Base-by-base conservation (phyloP, 2,329 filamentous ascomycete genomes). In the Huntiella bhutanensis region DNA sequence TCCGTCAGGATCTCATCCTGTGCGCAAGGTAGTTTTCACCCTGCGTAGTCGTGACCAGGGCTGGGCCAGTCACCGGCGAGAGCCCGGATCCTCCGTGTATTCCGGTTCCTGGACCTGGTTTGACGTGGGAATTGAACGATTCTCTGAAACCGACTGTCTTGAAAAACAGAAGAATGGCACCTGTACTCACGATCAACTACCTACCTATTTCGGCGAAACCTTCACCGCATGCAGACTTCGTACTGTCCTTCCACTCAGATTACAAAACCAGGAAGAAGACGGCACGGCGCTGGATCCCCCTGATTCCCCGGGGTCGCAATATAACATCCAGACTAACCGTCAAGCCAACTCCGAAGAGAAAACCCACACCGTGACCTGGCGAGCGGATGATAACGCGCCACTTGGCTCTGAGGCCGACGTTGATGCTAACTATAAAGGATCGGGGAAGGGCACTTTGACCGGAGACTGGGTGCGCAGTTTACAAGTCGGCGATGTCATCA, bases 21-120 rank as follows among this genome's bases (percentile, higher is more conserved):
- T 70, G 43, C 67, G 72, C 33, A 79, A 75, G 57, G 64, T 80
- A 15, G 68, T 76, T 16, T 80, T 80, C 56, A 70, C 66, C 4
- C 64, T 77, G 36, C 58, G 57, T 8, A 73, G 70, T 55, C 62
- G 58, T 41, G 76, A 80, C 51, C 76, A 80, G 52, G 76, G 75
- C 3, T 75, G 66, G 65, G 64, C 66, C 32, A 62, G 64, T 11
- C 50, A 58, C 0, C 1, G 0, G 0, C 38, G 11, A 0, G 43
- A 54, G 3, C 34, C 40, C 6, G 17, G 17, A 19, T 19, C 17
- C 17, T 19, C 17, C 16, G 34, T 10, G 12, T 49, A 46, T 11
- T 15, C 3, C 7, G 51, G 41, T 2, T 72, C 75, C 0, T 75
- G 60, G 59, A 75, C 75, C 0, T 80, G 75, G 75, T 77, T 78